Percentiles rank a stretch among this genome's conserved stretches.
Conservation (phyloP, 1,284 basidiomycete genomes). For the Pyrrhoderma noxium region DNA sequence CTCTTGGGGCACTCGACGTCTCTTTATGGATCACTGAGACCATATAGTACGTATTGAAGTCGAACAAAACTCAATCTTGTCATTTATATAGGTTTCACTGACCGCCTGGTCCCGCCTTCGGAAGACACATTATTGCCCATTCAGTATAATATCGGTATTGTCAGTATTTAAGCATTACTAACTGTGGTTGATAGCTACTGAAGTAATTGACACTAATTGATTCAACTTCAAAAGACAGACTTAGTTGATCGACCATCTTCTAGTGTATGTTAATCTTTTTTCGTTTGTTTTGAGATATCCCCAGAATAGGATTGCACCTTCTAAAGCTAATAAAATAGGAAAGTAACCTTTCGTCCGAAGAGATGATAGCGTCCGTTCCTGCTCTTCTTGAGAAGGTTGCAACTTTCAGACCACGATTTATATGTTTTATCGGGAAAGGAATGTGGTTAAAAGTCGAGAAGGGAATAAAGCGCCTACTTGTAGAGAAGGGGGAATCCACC, state of each 20-base stretch:
- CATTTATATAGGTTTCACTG: slow-evolving; percentile 31
- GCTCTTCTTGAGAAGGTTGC: slow-evolving; percentile 50
- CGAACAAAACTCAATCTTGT: no score
- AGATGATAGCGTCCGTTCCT: slow-evolving; percentile 44
- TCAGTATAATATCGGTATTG: slow-evolving; percentile 31
- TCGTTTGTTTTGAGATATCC: neutral
- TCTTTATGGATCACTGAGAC: neutral
- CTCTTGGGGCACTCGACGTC: neutral
- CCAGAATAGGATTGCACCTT: neutral
- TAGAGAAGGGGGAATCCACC: neutral
- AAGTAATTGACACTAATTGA: no score
- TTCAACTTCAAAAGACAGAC: slow-evolving; percentile 37
- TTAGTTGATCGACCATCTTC: slow-evolving; percentile 34
- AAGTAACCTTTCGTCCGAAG: slow-evolving; percentile 49
- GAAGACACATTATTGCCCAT: slow-evolving; percentile 25
- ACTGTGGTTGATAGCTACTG: no score
- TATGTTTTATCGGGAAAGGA: slow-evolving; percentile 44
- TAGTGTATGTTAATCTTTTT: slow-evolving; percentile 25
- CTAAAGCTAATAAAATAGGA: slow-evolving; percentile 30
- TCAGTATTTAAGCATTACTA: slow-evolving; percentile 20
- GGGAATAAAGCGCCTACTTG: slow-evolving; percentile 24
- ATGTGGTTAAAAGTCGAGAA: slow-evolving; percentile 38
- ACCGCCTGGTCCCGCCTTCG: slow-evolving; percentile 24
- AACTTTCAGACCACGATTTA: slow-evolving; percentile 45
- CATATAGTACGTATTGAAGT: no score